Base-by-base conservation (phyloP, 2,329 filamentous ascomycete genomes). In the Aspergillus jensenii region DNA sequence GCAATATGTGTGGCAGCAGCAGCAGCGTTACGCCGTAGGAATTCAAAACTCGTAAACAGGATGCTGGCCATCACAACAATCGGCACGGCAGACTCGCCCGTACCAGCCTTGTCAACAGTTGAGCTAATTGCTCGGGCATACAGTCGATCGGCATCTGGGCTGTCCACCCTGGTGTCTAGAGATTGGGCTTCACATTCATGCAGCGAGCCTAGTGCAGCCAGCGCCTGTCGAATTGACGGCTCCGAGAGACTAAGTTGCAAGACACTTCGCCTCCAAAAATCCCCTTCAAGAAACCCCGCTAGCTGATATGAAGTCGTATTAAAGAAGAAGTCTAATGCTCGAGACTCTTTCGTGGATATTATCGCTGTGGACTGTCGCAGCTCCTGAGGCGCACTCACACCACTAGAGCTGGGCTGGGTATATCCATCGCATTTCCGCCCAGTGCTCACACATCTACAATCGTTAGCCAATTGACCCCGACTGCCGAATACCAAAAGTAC, bases 281-380 rank as follows among this genome's bases (percentile, higher is more conserved):
- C 78, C 19, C 81, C 83, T 67, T 88, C 84, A 60, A 89, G 89
- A 68, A 86, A 89, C 12, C 87, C 86, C 0, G 86, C 87, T 6
- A 89, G 75, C 65, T 87, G 85, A 47, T 75, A 82, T 1, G 86
- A 84, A 0, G 87, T 88, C 44, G 84, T 83, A 25, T 80, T 73
- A 8, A 82, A 81, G 47, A 77, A 77, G 65, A 79, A 77, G 17
- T 79, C 62, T 15, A 66, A 55, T 6, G 63, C 63, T 9, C 49
- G 56, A 8, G 55, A 49, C 41, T 66, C 64, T 8, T 19, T 40
- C 0, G 37, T 41, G 3, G 44, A 40, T 1, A 43, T 31, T 7
- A 55, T 55, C 15, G 52, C 33, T 6, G 50, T 46, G n/a, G 56
- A 51, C 3, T 47, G 52, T 7, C 57, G 58, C 35, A 40, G 33